These are phyloP conservation scores for Insectozyma bohioensis DNA, from an alignment of 1,139 yeast species.

Conservation along the genomic window DNA sequence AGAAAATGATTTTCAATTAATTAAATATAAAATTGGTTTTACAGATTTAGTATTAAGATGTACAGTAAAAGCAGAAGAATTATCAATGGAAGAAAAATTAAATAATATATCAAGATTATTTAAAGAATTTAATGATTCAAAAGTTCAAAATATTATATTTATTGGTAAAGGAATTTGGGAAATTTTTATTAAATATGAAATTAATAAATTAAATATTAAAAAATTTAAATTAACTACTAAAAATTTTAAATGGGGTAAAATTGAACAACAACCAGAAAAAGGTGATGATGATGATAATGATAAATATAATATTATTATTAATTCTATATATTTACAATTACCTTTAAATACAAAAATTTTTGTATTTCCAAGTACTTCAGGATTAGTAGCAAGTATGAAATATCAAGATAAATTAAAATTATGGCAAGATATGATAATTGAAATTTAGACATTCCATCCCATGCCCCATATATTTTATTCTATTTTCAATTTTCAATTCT, in stretches of 20 bases:
- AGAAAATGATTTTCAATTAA: conserved; percentile 46
- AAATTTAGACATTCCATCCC: not conserved
- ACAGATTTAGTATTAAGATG: conserved; percentile 71
- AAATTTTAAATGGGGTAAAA: conserved; percentile 56
- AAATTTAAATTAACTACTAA: conserved; percentile 22
- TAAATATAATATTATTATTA: conserved; percentile 20
- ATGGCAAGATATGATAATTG: conserved; percentile 39
- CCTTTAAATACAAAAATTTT: conserved; percentile 27
- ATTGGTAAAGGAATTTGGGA: conserved; percentile 87
- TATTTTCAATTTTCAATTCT: too few species aligned
- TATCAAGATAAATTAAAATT: conserved; percentile 43
- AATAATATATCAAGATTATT: conserved; percentile 56
- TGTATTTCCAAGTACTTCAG: conserved; percentile 77
- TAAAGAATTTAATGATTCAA: conserved; percentile 35
- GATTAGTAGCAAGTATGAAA: conserved; percentile 59
- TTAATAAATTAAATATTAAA: conserved; percentile 8
- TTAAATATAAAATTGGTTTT: conserved; percentile 58
- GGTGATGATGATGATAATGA: conserved; percentile 10
- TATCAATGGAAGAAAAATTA: conserved; percentile 52
- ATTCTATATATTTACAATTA: conserved; percentile 15
- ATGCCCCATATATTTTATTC: too few species aligned
- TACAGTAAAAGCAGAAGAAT: conserved; percentile 59
- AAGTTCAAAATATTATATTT: conserved; percentile 51
- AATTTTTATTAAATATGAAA: conserved; percentile 40
- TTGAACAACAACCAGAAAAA: too few species aligned